These are phyloP conservation scores for Oryza longistaminata DNA, from an alignment of 176 grass and related monocot genomes.

Conservation along the genomic window DNA sequence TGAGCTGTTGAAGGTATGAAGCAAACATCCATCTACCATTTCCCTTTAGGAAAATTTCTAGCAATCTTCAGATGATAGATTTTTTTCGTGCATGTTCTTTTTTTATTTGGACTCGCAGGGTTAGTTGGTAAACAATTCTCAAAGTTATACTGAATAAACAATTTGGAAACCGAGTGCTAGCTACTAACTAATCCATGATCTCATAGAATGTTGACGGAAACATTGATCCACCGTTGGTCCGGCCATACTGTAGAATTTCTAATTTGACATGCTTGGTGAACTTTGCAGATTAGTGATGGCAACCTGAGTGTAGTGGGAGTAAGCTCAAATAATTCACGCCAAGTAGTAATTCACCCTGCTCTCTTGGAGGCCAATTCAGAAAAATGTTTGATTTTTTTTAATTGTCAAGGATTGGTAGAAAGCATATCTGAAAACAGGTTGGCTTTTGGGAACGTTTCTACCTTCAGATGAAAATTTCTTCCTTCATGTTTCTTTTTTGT, in stretches of 20 bases:
- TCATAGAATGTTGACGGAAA: background rate
- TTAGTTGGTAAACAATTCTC: constrained; percentile 1
- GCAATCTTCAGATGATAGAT: background rate
- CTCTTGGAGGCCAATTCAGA: too few species aligned
- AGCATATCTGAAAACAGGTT: background rate
- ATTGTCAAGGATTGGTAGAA: background rate
- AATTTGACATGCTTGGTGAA: background rate
- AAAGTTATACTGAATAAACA: background rate
- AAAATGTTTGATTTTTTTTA: background rate
- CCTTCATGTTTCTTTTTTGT: background rate
- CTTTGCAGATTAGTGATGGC: background rate
- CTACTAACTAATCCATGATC: background rate
- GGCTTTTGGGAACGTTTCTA: background rate
- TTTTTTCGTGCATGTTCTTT: background rate
- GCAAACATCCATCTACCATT: background rate
- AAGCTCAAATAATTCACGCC: background rate
- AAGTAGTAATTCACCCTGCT: background rate
- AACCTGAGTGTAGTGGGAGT: background rate
- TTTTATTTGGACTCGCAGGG: background rate
- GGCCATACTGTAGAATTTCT: background rate
- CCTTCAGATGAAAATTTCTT: background rate
- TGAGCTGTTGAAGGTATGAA: background rate
- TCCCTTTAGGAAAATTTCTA: background rate
- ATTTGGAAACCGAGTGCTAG: background rate
- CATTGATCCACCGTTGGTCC: background rate